These are phyloP conservation scores for Rhizopogon salebrosus DNA, from an alignment of 768 basidiomycete genomes.

Conservation along the genomic window DNA sequence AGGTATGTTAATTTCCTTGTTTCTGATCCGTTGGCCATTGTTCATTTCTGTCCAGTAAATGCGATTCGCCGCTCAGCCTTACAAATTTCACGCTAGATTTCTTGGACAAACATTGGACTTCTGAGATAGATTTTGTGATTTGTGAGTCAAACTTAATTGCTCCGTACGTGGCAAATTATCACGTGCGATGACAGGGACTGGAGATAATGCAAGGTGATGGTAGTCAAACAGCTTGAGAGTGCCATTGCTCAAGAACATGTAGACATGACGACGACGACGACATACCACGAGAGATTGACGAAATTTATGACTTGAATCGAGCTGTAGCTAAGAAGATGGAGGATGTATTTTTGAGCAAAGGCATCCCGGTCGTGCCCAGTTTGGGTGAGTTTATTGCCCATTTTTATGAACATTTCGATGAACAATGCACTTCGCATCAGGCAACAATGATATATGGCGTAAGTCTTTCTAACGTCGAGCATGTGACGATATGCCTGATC, in stretches of 20 bases:
- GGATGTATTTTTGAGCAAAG: conserved; percentile 57
- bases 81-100: conserved; percentile 79
- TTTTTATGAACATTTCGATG: neutral
- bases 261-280: conserved; percentile 83
- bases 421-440: conserved; percentile 28
- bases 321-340: conserved; percentile 67
- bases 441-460: conserved; percentile 93
- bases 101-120: conserved; percentile 72
- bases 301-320: conserved; percentile 75
- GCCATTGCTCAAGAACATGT: neutral
- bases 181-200: conserved; percentile 50
- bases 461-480: conserved; percentile 26
- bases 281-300: conserved; percentile 68
- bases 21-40: neutral
- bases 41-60: conserved; percentile 43
- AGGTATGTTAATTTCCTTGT: conserved; percentile 40
- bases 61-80: conserved; percentile 74
- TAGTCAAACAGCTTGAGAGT: too few relatives aligned
- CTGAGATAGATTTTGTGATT: conserved; percentile 85
- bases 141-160: conserved; percentile 38
- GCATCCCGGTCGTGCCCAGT: conserved; percentile 76
- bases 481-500: conserved; percentile 9
- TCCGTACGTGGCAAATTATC: neutral
- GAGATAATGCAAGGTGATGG: conserved; percentile 62
- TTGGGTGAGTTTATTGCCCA: conserved; percentile 43